Conservation (phyloP, 371 early-diverging fungal genomes). For the Actinomortierella ambigua region DNA sequence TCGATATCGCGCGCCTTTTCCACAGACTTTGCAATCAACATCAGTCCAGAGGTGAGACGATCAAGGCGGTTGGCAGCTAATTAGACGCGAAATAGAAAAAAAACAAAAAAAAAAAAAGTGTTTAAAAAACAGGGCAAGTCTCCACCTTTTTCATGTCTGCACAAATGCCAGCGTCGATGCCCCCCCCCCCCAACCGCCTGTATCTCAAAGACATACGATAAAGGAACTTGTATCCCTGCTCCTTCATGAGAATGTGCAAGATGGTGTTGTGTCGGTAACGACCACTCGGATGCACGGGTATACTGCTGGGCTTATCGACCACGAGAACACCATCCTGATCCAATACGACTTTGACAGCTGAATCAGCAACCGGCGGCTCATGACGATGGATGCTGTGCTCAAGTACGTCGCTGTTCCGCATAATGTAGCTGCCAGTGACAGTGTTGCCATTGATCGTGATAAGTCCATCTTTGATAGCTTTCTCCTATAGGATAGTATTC, state of each 20-base stretch:
- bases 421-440: constrained; percentile 54
- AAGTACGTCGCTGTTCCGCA: constrained; percentile 78
- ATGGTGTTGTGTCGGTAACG: constrained; percentile 85
- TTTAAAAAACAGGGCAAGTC: neutral
- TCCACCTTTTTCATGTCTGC: neutral
- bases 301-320: constrained; percentile 88
- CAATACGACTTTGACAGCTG: constrained; percentile 65
- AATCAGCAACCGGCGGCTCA: constrained; percentile 88
- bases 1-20: constrained; percentile 68
- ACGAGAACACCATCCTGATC: constrained; percentile 72
- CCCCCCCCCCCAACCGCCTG: no score
- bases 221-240: constrained; percentile 64
- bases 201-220: constrained; percentile 62
- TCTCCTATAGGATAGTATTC: no score
- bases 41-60: constrained; percentile 90
- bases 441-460: constrained; percentile 77
- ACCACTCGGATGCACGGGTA: constrained; percentile 89
- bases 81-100: neutral
- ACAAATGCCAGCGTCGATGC: no score
- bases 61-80: constrained; percentile 89
- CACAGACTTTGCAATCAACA: constrained; percentile 76
- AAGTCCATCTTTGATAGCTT: constrained; percentile 78
- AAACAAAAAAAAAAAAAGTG: constrained; percentile 1
- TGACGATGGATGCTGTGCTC: constrained; percentile 90
- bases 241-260: constrained; percentile 73